Percentiles rank a stretch among this genome's conserved stretches.
phyloP scores from a whole-genome alignment of 2,329 filamentous ascomycete species.

The Arthroderma sp. region DNA sequence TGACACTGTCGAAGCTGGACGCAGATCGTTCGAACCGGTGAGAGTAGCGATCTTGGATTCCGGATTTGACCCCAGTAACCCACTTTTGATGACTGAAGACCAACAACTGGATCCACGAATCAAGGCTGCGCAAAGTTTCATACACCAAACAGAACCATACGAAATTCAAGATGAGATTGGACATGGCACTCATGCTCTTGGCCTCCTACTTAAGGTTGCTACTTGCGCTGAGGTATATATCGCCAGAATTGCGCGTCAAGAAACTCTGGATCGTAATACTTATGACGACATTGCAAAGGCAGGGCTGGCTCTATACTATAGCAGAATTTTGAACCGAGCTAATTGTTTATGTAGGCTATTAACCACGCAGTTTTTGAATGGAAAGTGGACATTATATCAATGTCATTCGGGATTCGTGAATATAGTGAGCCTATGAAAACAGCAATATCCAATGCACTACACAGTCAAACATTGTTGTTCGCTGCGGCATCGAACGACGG shows the following conservation, averaged over 20 bases:
- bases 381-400: conserved; percentile 1
- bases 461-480: neutral
- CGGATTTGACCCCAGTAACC: neutral
- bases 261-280: neutral
- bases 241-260: conserved; percentile 11
- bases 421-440: neutral
- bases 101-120: neutral
- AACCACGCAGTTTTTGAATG: neutral
- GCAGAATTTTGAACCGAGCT: neutral
- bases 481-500: neutral
- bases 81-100: neutral
- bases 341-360: neutral
- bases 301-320: neutral
- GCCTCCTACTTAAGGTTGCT: conserved; percentile 15
- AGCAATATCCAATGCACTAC: neutral
- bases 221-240: conserved; percentile 18
- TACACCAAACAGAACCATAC: neutral
- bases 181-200: conserved; percentile 18
- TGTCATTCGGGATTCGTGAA: conserved; percentile 1
- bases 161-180: conserved; percentile 10
- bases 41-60: neutral
- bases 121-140: neutral
- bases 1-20: neutral
- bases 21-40: neutral
- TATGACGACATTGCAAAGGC: neutral